Percentiles rank a stretch among this genome's conserved stretches.
Evolutionary conservation across 441 rosid genomes (phyloP).

Genomic region (Pelargonium cotyledonis): DNA sequence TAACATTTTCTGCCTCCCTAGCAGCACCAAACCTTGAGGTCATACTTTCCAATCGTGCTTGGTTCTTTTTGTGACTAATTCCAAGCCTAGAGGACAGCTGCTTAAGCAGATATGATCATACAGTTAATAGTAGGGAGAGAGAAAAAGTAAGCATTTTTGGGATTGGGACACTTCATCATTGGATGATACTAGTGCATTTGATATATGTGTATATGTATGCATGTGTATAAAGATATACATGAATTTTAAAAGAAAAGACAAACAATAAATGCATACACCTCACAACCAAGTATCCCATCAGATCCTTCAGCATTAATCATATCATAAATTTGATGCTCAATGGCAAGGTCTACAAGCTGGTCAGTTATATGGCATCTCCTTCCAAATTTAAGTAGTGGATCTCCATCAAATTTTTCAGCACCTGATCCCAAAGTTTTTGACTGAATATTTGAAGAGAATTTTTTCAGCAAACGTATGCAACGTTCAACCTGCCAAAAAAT

Average conservation of each 20-base stretch:
- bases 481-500: conserved; percentile 56
- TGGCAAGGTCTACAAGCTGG: conserved; percentile 74
- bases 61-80: conserved; percentile 72
- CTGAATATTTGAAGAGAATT: conserved; percentile 40
- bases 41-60: conserved; percentile 61
- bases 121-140: conserved; percentile 6
- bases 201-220: conserved; percentile 1
- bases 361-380: conserved; percentile 53
- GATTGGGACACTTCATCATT: background rate
- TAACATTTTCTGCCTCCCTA: conserved; percentile 61
- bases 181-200: background rate
- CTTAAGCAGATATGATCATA: conserved; percentile 19
- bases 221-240: background rate
- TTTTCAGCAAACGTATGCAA: conserved; percentile 64
- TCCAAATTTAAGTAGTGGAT: conserved; percentile 53
- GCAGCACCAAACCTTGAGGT: conserved; percentile 69
- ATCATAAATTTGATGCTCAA: conserved; percentile 86
- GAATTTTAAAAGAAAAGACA: conserved; percentile 3
- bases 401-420: conserved; percentile 35
- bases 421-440: conserved; percentile 26
- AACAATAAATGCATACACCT: conserved; percentile 41
- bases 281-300: conserved; percentile 60
- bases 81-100: conserved; percentile 85
- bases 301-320: conserved; percentile 78
- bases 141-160: background rate